A percentile compares a stretch with the other conserved stretches of the same genome.
Conservation (phyloP, 2,329 filamentous ascomycete species). For the Aspergillus glaucus region DNA sequence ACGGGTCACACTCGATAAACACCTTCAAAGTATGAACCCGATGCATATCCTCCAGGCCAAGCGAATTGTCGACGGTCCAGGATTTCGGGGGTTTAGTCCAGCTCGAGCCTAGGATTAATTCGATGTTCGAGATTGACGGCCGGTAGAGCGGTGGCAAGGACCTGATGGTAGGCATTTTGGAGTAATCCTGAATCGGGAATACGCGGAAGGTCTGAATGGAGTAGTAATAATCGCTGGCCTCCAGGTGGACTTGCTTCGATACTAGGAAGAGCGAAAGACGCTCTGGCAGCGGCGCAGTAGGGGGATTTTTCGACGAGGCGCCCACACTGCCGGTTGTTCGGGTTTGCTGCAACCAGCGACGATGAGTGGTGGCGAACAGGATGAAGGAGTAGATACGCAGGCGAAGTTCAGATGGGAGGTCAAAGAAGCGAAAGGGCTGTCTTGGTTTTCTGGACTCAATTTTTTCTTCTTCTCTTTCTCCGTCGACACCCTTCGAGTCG, state of each 20-base stretch:
- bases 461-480: slow-evolving; percentile 16
- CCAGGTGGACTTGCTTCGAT: slow-evolving; percentile 43
- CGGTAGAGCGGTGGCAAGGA: slow-evolving; percentile 48
- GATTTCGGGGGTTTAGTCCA: slow-evolving; percentile 52
- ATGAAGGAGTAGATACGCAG: slow-evolving; percentile 44
- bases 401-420: slow-evolving; percentile 49
- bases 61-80: slow-evolving; percentile 46
- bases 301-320: slow-evolving; percentile 30
- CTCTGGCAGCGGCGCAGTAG: slow-evolving; percentile 26
- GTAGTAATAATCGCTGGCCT: slow-evolving; percentile 48
- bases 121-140: slow-evolving; percentile 46
- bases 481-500: slow-evolving; percentile 3
- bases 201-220: slow-evolving; percentile 48
- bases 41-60: slow-evolving; percentile 46
- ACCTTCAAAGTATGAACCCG: slow-evolving; percentile 47
- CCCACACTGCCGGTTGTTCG: slow-evolving; percentile 28
- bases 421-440: slow-evolving; percentile 45
- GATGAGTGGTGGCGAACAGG: slow-evolving; percentile 34
- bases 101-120: slow-evolving; percentile 53
- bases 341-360: slow-evolving; percentile 17
- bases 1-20: slow-evolving; percentile 53
- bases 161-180: slow-evolving; percentile 37
- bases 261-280: slow-evolving; percentile 36
- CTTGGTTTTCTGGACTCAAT: slow-evolving; percentile 2
- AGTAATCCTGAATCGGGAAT: slow-evolving; percentile 48